Evolutionary conservation across 306 rosid genomes (phyloP).

Genomic region (Cajanus cajan): DNA sequence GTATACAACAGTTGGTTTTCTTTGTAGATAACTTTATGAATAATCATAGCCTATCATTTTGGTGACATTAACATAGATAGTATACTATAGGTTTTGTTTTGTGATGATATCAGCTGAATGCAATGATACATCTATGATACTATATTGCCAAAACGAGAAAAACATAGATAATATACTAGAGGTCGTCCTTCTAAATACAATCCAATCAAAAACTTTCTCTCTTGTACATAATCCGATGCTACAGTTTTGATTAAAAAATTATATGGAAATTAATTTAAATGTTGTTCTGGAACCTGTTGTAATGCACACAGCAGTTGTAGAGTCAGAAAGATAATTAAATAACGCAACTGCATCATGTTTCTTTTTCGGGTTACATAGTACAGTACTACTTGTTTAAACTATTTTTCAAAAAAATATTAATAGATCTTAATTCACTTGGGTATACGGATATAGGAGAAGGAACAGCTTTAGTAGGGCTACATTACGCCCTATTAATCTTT

Average conservation of each 20-base stretch:
- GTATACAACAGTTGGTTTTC: neutral
- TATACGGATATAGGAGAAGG: neutral
- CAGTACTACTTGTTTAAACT: neutral
- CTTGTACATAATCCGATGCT: neutral
- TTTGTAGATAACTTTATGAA: neutral
- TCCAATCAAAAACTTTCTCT: neutral
- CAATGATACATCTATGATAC: neutral
- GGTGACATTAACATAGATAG: neutral
- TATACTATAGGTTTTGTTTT: neutral
- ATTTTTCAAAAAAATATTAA: neutral
- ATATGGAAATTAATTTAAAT: neutral
- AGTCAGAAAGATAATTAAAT: neutral
- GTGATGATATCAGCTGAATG: neutral
- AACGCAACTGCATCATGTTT: neutral
- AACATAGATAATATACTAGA: neutral
- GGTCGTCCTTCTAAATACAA: neutral
- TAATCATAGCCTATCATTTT: neutral
- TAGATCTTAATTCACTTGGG: neutral
- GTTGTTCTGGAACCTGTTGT: neutral
- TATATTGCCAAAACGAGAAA: neutral
- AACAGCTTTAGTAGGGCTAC: neutral
- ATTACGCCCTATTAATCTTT: neutral
- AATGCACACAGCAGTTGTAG: neutral
- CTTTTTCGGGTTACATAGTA: neutral
- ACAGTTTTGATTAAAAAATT: neutral